Percentiles rank a stretch among this genome's conserved stretches.
These are phyloP conservation scores for Pseudophaeomoniella oleicola DNA, from an alignment of 2,329 filamentous ascomycete genomes.

Conservation along the genomic window DNA sequence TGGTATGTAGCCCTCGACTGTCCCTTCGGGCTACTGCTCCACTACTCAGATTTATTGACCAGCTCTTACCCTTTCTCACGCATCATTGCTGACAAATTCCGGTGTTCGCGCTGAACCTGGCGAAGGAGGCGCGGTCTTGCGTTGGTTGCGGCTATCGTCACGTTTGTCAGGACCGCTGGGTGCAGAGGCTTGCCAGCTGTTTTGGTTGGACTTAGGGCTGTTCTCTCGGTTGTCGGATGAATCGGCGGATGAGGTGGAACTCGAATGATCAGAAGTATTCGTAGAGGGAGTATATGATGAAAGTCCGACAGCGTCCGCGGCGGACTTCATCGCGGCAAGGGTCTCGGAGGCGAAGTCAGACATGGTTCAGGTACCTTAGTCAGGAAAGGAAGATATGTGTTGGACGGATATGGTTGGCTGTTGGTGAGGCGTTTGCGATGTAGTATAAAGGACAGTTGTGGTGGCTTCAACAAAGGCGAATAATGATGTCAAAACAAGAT, in stretches of 20 bases:
- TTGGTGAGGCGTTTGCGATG: too few relatives aligned
- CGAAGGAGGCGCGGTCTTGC: not conserved
- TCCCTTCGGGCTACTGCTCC: not conserved
- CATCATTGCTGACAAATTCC: too few relatives aligned
- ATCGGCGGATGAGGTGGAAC: not conserved
- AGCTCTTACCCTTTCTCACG: too few relatives aligned
- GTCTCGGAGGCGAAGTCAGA: not conserved
- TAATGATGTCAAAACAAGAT: too few relatives aligned
- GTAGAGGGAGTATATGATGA: not conserved
- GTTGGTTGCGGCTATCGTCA: not conserved
- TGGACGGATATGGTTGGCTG: too few relatives aligned
- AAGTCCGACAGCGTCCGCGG: not conserved
- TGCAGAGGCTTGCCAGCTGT: not conserved
- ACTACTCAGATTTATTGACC: not conserved
- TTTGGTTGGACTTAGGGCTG: not conserved
- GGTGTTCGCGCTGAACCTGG: not conserved
- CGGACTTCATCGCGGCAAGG: not conserved
- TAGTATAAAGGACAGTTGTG: too few relatives aligned
- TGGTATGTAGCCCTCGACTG: not conserved
- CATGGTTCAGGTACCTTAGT: too few relatives aligned
- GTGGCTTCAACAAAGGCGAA: too few relatives aligned
- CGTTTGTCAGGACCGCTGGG: not conserved
- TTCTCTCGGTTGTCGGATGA: not conserved
- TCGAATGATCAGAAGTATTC: not conserved
- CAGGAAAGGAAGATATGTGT: too few relatives aligned